Conservation (phyloP, 768 basidiomycete genomes). For the Kwoniella heveanensis region DNA sequence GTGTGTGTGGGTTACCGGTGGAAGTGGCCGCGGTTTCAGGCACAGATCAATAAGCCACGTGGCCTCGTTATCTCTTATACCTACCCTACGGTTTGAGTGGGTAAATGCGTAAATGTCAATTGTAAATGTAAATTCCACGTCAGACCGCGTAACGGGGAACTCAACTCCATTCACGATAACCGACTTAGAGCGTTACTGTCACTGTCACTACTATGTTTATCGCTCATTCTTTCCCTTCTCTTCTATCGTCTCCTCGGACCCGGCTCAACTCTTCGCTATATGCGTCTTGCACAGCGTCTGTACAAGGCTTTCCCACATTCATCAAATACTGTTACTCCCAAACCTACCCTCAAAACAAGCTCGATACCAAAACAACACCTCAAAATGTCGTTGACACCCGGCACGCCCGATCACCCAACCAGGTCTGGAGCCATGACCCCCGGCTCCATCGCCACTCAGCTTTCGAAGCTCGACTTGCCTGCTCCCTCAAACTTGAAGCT, state of each 20-base stretch:
- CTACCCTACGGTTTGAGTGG: too few species aligned
- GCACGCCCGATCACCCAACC: constrained; percentile 25
- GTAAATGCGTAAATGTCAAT: too few species aligned
- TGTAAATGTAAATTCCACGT: constrained; percentile 14
- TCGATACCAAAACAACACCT: background rate
- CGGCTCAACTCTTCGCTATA: constrained; percentile 2
- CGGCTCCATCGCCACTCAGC: constrained; percentile 46
- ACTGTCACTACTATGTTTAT: too few species aligned
- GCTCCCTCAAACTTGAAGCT: constrained; percentile 40
- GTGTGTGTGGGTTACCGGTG: background rate
- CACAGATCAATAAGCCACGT: background rate
- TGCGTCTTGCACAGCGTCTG: constrained; percentile 12
- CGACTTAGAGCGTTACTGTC: too few species aligned
- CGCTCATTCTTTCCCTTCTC: background rate
- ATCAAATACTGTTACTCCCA: background rate
- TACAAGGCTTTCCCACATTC: constrained; percentile 19
- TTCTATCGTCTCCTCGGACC: background rate
- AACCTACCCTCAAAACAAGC: background rate
- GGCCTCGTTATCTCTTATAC: background rate
- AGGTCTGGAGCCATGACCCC: constrained; percentile 41
- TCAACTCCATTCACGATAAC: constrained; percentile 3
- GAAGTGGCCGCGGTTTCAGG: constrained; percentile 1
- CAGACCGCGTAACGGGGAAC: background rate
- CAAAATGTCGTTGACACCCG: constrained; percentile 36
- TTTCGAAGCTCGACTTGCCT: constrained; percentile 52